A percentile compares a stretch with the other conserved stretches of the same genome.
phyloP scores from a whole-genome alignment of 2,329 filamentous ascomycete genomes.

The Fusarium annulatum region DNA sequence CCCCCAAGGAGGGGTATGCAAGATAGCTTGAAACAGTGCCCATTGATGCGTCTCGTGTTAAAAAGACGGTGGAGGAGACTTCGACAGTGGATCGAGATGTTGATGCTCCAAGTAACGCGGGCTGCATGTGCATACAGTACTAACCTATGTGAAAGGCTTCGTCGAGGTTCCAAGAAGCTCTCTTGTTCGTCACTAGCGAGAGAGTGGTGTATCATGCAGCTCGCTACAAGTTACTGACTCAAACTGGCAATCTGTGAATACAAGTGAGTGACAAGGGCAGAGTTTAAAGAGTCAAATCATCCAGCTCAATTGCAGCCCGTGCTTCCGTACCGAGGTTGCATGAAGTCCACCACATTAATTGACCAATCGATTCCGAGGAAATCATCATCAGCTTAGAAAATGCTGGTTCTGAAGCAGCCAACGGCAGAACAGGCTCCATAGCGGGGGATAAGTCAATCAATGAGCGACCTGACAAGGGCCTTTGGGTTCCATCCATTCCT shows the following conservation, averaged over 20 bases:
- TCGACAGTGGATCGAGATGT: constrained; percentile 16
- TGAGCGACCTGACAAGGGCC: constrained; percentile 11
- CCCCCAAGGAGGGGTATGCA: not conserved
- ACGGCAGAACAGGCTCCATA: not conserved
- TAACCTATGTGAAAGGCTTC: not conserved
- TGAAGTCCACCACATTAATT: constrained; percentile 21
- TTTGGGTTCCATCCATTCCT: not conserved
- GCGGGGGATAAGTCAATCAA: constrained; percentile 19
- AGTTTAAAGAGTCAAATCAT: constrained; percentile 26
- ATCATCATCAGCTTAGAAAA: constrained; percentile 30
- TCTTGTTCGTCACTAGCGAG: not conserved
- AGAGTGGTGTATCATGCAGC: not conserved
- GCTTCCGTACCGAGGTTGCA: constrained; percentile 34
- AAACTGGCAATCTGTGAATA: not conserved
- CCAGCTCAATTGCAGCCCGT: constrained; percentile 5
- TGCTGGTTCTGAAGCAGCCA: constrained; percentile 12
- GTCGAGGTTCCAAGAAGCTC: not conserved
- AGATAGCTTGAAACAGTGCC: constrained; percentile 11
- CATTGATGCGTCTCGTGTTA: constrained; percentile 15
- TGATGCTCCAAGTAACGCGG: not conserved
- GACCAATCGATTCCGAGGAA: constrained; percentile 30
- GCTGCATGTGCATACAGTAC: not conserved
- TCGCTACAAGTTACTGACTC: not conserved
- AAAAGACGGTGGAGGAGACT: constrained; percentile 38
- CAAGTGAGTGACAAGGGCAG: constrained; percentile 21